Conservation (phyloP, 1,139 yeast genomes). For the Scheffersomyces lignicola region DNA sequence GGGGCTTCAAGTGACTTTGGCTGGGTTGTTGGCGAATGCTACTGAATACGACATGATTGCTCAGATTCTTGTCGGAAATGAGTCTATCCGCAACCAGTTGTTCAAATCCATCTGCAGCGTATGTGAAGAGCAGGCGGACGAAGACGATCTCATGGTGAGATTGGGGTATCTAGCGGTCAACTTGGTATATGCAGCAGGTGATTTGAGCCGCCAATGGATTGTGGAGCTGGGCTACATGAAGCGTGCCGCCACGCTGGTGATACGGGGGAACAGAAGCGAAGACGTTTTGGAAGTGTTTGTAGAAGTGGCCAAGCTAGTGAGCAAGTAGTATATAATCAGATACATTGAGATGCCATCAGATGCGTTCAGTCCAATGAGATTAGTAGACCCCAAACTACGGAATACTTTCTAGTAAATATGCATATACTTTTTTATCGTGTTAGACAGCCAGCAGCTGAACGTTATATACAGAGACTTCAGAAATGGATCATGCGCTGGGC, state of each 20-base stretch:
- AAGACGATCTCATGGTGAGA: slow-evolving; percentile 36
- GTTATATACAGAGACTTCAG: too few relatives aligned
- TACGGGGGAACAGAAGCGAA: slow-evolving; percentile 14
- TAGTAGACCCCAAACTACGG: too few relatives aligned
- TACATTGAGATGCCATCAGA: not conserved
- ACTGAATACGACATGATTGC: slow-evolving; percentile 49
- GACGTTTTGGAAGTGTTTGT: slow-evolving; percentile 16
- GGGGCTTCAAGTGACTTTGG: slow-evolving; percentile 39
- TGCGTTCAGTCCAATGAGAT: too few relatives aligned
- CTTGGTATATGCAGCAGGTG: slow-evolving; percentile 27
- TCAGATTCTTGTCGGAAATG: slow-evolving; percentile 26
- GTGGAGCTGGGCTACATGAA: slow-evolving; percentile 14
- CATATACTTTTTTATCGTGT: too few relatives aligned
- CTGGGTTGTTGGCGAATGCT: slow-evolving; percentile 52
- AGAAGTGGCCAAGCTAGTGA: not conserved
- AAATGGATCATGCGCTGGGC: slow-evolving; percentile 44
- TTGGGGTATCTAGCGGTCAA: slow-evolving; percentile 33
- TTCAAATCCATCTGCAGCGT: slow-evolving; percentile 22
- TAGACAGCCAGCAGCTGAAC: too few relatives aligned
- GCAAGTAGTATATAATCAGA: not conserved
- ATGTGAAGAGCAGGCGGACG: slow-evolving; percentile 25
- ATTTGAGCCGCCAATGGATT: slow-evolving; percentile 13
- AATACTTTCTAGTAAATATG: too few relatives aligned
- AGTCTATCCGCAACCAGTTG: slow-evolving; percentile 24
- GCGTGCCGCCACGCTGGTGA: slow-evolving; percentile 15